phyloP scores from a whole-genome alignment of 306 rosid genomes.

The Mimosa bimucronata region DNA sequence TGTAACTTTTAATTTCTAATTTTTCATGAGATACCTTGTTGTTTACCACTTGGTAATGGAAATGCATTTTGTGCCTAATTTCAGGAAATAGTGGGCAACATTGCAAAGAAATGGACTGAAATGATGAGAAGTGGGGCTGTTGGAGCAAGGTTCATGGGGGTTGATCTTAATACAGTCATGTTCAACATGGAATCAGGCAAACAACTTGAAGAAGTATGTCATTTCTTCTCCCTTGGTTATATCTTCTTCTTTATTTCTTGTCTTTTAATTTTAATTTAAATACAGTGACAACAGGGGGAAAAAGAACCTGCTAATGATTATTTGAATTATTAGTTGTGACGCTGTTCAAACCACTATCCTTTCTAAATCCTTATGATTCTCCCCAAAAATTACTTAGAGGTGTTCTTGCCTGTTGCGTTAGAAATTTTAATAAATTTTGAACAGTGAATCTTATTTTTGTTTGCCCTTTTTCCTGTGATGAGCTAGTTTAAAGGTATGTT shows the following conservation, averaged over 20 bases:
- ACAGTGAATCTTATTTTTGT: neutral
- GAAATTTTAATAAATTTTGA: conserved; percentile 11
- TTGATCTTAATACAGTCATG: conserved; percentile 90
- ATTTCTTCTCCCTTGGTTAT: neutral
- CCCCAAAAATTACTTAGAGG: neutral
- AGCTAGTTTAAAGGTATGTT: neutral
- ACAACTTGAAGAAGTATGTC: conserved; percentile 70
- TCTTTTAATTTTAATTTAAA: conserved; percentile 9
- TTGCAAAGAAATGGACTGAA: conserved; percentile 84
- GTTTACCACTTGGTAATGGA: too few species aligned
- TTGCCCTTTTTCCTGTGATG: conserved; percentile 1
- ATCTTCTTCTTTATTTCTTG: neutral
- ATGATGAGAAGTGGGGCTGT: conserved; percentile 80
- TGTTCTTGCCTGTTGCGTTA: neutral
- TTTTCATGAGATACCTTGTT: too few species aligned
- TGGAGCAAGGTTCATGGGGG: conserved; percentile 71
- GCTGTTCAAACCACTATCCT: neutral
- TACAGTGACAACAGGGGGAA: neutral
- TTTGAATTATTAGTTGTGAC: conserved; percentile 1
- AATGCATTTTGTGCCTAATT: conserved; percentile 13
- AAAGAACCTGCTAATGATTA: neutral
- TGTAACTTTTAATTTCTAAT: too few species aligned
- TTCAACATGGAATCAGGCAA: conserved; percentile 76
- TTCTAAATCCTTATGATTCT: neutral
- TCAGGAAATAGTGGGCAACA: conserved; percentile 75